Conservation (phyloP, 257 asterid genomes). For the Nicotiana tabacum region DNA sequence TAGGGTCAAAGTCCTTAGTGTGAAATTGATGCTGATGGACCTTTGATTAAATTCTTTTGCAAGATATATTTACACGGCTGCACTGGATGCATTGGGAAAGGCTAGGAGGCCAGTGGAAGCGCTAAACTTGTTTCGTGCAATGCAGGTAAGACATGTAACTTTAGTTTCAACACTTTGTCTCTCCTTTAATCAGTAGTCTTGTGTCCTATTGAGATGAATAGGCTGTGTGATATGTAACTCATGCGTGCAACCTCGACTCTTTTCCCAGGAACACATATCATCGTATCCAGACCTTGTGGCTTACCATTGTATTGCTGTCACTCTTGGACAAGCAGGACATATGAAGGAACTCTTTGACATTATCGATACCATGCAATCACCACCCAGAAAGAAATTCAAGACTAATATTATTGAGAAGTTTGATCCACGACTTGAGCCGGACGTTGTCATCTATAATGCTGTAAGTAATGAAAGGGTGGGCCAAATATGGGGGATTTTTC, state of each 20-base stretch:
- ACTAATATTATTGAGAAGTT: conserved; percentile 61
- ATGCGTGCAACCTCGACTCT: not conserved
- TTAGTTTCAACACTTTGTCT: not conserved
- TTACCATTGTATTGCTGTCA: conserved; percentile 79
- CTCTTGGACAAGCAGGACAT: conserved; percentile 98
- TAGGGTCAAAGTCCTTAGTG: not conserved
- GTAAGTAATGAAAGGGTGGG: conserved; percentile 39
- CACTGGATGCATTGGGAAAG: conserved; percentile 82
- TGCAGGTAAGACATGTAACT: conserved; percentile 56
- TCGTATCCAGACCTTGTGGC: conserved; percentile 86
- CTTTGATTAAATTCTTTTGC: conserved; percentile 5
- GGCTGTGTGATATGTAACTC: conserved; percentile 6
- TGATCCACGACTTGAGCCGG: conserved; percentile 93
- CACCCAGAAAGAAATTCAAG: conserved; percentile 80
- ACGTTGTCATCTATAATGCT: conserved; percentile 72
- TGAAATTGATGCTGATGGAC: not conserved
- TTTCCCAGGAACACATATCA: conserved; percentile 59
- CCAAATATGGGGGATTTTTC: not conserved
- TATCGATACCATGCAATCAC: conserved; percentile 85
- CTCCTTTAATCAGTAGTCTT: not conserved
- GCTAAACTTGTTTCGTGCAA: conserved; percentile 63
- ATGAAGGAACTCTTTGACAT: conserved; percentile 90
- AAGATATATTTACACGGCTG: conserved; percentile 76
- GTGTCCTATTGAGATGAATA: conserved; percentile 5
- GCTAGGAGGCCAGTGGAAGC: conserved; percentile 96